Evolutionary conservation across 2,329 filamentous ascomycete genomes (phyloP), one percentile per base, ranked within the genome.

Genomic region (Leptographium flavum): DNA sequence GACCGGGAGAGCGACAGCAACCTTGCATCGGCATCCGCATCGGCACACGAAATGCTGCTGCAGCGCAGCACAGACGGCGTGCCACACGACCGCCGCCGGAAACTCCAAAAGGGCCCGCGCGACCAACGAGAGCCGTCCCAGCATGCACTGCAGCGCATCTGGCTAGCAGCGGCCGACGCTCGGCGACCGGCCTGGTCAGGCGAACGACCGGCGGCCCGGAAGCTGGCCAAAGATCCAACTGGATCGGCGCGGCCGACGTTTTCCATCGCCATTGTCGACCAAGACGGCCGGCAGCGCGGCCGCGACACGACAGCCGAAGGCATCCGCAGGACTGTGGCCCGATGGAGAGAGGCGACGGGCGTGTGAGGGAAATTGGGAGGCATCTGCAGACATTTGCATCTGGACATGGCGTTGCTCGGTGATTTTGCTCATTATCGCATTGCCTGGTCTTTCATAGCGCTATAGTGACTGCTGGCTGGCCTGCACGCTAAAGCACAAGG

Each of bases 151-250:
- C 49, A 48, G 9, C 47, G 49, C 7, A 35, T 44, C 21, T 50
- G 49, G 49, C 42, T 51, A 10, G 36, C 45, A 6, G 47, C 45
- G 4, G 44, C 48, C 62, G 50, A 67, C 54, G 43, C 64, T 62
- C 23, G 64, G 7, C 42, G 45, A 14, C 42, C 45, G 17, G 43
- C 45, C 31, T 47, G 45, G 46, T 43, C 44, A 2, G 48, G 45
- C 19, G 46, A 47, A 22, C 42, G 47, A 9, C 52, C 42, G 15
- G 43, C 46, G 14, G 42, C 46, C 13, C 49, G 51, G 10, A 55
- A 53, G 45, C 52, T 56, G 23, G 50, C 54, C 43, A 54, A 56
- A 45, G 53, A 54, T 11, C 52, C 50, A 9, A 46, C 44, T 39
- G 51, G 49, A 19, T 52, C 52, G 23, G 52, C 51, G 13, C 43